Evolutionary conservation across 805 yeast genomes (phyloP), one percentile per base, ranked within the genome.

Genomic region (Nakazawaea anatomiae): DNA sequence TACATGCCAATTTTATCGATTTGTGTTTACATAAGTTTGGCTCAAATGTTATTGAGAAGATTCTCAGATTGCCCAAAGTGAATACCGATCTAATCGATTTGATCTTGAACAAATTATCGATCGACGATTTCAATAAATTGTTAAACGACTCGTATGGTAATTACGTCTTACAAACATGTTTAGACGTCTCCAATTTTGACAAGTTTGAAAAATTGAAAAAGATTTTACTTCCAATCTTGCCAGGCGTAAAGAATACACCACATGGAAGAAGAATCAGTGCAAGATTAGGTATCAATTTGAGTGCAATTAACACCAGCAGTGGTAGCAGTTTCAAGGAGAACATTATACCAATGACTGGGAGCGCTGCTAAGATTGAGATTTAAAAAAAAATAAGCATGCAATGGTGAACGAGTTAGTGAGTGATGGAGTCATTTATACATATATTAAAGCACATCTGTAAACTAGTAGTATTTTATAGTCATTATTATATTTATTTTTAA

Each of bases 241-340:
- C 86, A 27, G 85, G 84, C 44, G 86, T 92, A 53, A 80, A 87
- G 64, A 87, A 85, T 59, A 91, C 97, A 14, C 97, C 97, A 3
- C 96, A 92, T 66, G 98, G 97, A n/a, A 79, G 96, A 64, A 80
- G 97, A 62, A 90, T 92, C 54, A 78, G 87, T 71, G 81, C 88
- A 31, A 89, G 89, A 48, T 56, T 68, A 44, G 53, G 53, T 56
- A 67, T 72, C 50, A 75, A 72, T 25, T 38, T 46, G 30, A 50
- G 46, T 36, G 29, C 40, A 9, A 38, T 45, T 34, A 44, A 39
- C 43, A 39, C 25, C 25, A 18, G 25, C 32, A 6, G 12, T 2
- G 10, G 14, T 42, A 29, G 14, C 18, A n/a, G 9, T 35, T 8
- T 31, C 34, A 45, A 36, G 31, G 34, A 44, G 11, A 42, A 34